A percentile compares a stretch with the other conserved stretches of the same genome.
Evolutionary conservation across 2,329 filamentous ascomycete species (phyloP).

Genomic region (Sporothrix brasiliensis): DNA sequence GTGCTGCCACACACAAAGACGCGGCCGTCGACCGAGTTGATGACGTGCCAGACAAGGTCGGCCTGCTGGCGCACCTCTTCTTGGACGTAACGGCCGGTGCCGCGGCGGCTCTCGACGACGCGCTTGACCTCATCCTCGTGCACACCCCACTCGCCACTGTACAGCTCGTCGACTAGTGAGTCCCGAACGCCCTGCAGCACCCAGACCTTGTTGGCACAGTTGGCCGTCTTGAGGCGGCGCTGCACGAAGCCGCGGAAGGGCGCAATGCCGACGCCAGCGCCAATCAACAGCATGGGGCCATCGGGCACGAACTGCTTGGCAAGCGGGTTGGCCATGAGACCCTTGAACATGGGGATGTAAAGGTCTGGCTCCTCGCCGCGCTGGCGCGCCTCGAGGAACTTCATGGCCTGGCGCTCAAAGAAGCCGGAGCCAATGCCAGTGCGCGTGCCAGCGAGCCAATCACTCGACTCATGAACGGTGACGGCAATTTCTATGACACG

Average conservation of each 20-base stretch:
- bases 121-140: conserved; percentile 85
- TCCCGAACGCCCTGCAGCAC: conserved; percentile 94
- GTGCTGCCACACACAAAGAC: conserved; percentile 96
- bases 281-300: conserved; percentile 96
- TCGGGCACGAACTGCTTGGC: conserved; percentile 90
- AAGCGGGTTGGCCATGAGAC: conserved; percentile 94
- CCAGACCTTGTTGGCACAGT: conserved; percentile 98
- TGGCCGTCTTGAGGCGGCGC: conserved; percentile 87
- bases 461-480: conserved; percentile 81
- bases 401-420: conserved; percentile 80
- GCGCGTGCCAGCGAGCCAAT: conserved; percentile 73
- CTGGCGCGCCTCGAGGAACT: conserved; percentile 69
- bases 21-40: conserved; percentile 92
- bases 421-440: conserved; percentile 91
- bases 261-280: conserved; percentile 93
- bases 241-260: conserved; percentile 98
- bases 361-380: conserved; percentile 65
- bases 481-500: conserved; percentile 95
- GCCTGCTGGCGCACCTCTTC: conserved; percentile 90
- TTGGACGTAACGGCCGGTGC: conserved; percentile 89
- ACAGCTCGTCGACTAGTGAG: conserved; percentile 90
- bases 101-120: conserved; percentile 74
- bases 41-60: conserved; percentile 97
- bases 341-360: conserved; percentile 95
- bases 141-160: conserved; percentile 93